Evolutionary conservation across 169 alveolate genomes (phyloP).

Genomic region (Cryptosporidium viatorum): DNA sequence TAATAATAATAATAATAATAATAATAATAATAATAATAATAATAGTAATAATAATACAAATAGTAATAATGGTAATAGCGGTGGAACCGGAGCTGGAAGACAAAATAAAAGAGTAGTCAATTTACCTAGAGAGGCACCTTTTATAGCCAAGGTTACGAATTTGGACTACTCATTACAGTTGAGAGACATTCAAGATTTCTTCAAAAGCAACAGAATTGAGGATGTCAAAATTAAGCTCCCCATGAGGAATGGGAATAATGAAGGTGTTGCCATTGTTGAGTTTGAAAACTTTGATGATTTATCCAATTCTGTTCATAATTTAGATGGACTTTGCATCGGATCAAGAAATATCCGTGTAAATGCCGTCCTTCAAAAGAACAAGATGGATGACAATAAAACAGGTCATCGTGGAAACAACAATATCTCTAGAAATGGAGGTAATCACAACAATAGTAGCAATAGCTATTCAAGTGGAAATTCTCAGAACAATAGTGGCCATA

Average conservation of each 20-base stretch:
- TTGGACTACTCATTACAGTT: conserved; percentile 53
- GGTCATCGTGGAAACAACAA: neutral
- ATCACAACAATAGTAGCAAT: neutral
- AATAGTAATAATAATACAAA: neutral
- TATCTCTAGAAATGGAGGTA: conserved; percentile 10
- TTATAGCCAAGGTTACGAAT: conserved; percentile 42
- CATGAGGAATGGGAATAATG: conserved; percentile 62
- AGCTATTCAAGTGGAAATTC: neutral
- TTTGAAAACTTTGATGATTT: conserved; percentile 56
- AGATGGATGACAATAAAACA: conserved; percentile 17
- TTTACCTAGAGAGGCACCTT: conserved; percentile 68
- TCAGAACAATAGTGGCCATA: neutral
- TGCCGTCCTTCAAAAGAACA: neutral
- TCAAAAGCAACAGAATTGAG: conserved; percentile 22
- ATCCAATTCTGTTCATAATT: conserved; percentile 9
- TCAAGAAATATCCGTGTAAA: conserved; percentile 64
- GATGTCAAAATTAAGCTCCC: conserved; percentile 54
- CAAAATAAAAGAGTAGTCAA: conserved; percentile 17
- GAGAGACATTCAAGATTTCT: conserved; percentile 45
- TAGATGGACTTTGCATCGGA: conserved; percentile 61
- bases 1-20: neutral
- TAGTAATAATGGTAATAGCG: neutral
- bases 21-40: neutral
- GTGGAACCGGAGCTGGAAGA: neutral
- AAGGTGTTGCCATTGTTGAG: conserved; percentile 59